Evolutionary conservation across 2,329 filamentous ascomycete genomes (phyloP).

Genomic region (Bipolaris cookei): DNA sequence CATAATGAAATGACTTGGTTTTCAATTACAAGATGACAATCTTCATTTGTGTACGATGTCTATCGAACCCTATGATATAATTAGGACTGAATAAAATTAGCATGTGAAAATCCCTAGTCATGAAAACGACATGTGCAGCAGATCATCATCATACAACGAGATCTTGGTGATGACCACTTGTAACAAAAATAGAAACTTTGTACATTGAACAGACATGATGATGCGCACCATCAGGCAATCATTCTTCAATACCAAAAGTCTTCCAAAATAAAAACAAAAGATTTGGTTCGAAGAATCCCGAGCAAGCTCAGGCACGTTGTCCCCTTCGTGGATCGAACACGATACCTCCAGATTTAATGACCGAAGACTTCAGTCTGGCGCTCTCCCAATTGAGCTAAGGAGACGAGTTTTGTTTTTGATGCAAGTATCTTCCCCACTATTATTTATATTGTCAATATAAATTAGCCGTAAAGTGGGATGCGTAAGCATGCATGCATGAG

Average conservation of each 20-base stretch:
- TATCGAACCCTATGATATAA: too few species aligned
- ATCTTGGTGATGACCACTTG: too few species aligned
- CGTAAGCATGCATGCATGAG: neutral
- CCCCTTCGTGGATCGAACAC: slow-evolving; percentile 42
- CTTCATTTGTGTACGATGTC: too few species aligned
- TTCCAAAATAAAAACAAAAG: slow-evolving; percentile 13
- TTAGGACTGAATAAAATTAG: too few species aligned
- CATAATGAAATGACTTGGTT: too few species aligned
- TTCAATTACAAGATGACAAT: too few species aligned
- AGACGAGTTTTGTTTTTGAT: slow-evolving; percentile 21
- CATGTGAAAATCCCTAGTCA: too few species aligned
- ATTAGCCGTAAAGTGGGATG: too few species aligned
- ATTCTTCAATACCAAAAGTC: neutral
- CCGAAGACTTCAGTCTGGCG: slow-evolving; percentile 42
- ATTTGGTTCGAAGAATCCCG: slow-evolving; percentile 23
- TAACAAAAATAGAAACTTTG: neutral
- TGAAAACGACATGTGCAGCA: too few species aligned
- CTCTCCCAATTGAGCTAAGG: slow-evolving; percentile 44
- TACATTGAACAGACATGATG: neutral
- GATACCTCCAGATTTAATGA: slow-evolving; percentile 42
- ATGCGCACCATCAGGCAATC: neutral
- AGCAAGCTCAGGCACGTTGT: slow-evolving; percentile 26
- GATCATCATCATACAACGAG: too few species aligned
- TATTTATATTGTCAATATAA: neutral
- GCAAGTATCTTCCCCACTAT: neutral